Evolutionary conservation across 306 rosid genomes (phyloP).

Genomic region (Castanea sativa): DNA sequence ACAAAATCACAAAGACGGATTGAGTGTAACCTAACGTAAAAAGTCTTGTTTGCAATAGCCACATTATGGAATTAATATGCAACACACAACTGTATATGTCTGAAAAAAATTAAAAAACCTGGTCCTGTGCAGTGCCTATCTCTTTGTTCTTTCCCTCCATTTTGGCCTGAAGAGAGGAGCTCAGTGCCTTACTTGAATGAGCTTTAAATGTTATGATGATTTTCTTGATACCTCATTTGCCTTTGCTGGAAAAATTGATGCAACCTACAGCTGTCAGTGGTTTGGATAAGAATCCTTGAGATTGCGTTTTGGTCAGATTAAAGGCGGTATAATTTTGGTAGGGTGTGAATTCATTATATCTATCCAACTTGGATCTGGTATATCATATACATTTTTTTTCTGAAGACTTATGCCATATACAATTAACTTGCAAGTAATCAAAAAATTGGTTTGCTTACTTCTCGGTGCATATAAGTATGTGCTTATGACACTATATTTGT

Average conservation of each 20-base stretch:
- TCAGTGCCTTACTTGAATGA: neutral
- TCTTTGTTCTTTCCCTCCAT: neutral
- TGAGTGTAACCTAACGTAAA: neutral
- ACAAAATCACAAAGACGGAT: neutral
- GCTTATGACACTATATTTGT: neutral
- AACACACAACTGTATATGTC: neutral
- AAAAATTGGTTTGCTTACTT: neutral
- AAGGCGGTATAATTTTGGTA: neutral
- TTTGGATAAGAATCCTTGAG: neutral
- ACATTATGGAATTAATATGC: neutral
- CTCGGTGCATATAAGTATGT: neutral
- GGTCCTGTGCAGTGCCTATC: neutral
- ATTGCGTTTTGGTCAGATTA: neutral
- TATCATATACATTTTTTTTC: neutral
- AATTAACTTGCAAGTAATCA: neutral
- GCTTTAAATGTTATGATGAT: neutral
- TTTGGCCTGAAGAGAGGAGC: neutral
- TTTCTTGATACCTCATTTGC: neutral
- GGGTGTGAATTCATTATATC: neutral
- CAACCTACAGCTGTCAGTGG: neutral
- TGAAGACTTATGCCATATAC: neutral
- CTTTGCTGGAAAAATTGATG: neutral
- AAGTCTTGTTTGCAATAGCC: neutral
- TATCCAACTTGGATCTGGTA: neutral
- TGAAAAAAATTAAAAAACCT: neutral